Conservation (phyloP, 164 flowering plant species). For the Taxillus chinensis region DNA sequence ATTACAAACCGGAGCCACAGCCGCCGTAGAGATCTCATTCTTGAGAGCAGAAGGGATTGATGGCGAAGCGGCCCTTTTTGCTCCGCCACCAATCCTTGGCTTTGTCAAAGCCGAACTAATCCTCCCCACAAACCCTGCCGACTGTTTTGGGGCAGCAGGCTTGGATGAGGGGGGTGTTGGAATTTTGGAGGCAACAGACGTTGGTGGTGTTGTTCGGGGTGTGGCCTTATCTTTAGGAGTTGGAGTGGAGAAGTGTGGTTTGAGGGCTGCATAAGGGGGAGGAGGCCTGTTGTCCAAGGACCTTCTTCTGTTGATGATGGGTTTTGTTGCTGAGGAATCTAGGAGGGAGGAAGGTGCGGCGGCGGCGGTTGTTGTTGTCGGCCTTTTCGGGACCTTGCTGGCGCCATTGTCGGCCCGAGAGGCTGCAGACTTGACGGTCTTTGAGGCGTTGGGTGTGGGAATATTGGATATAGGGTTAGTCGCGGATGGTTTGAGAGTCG, state of each 20-base stretch:
- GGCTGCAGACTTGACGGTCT: slow-evolving; percentile 21
- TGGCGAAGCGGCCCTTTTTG: slow-evolving; percentile 1
- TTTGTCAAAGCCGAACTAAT: background rate
- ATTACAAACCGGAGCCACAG: background rate
- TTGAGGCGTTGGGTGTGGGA: too few relatives aligned
- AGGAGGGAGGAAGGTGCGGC: background rate
- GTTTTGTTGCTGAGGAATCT: slow-evolving; percentile 8
- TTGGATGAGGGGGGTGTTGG: slow-evolving; percentile 11
- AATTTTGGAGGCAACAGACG: slow-evolving; percentile 10
- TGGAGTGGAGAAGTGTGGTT: slow-evolving; percentile 9
- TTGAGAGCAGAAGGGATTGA: background rate
- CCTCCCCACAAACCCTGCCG: slow-evolving; percentile 11
- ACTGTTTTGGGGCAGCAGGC: slow-evolving; percentile 7
- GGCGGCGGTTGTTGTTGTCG: slow-evolving; percentile 16
- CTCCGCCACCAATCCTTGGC: slow-evolving; percentile 1
- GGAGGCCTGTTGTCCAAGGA: slow-evolving; percentile 40
- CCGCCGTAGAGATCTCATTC: background rate
- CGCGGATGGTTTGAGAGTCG: too few relatives aligned
- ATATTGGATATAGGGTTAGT: too few relatives aligned
- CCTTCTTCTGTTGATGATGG: slow-evolving; percentile 18
- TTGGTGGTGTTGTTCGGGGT: background rate
- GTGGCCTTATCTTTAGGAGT: slow-evolving; percentile 12
- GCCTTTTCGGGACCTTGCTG: slow-evolving; percentile 16
- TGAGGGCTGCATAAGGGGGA: slow-evolving; percentile 9
- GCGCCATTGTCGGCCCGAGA: slow-evolving; percentile 42